Conservation (phyloP, 1,284 basidiomycete genomes). For the Cryptococcus neoformans region DNA sequence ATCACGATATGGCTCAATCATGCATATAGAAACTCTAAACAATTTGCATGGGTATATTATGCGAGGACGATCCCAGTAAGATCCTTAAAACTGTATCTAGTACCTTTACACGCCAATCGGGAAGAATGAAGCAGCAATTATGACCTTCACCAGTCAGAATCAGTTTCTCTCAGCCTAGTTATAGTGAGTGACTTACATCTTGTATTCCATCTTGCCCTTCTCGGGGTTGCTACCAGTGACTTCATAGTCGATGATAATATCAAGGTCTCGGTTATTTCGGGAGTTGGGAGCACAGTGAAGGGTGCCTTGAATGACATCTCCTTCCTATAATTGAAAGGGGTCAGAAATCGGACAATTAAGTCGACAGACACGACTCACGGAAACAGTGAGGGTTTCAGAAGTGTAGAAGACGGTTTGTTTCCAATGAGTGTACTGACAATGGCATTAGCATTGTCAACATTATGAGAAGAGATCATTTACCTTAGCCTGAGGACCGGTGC, state of each 20-base stretch:
- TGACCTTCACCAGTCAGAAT: slow-evolving; percentile 41
- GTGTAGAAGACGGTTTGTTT: slow-evolving; percentile 99
- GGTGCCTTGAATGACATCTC: slow-evolving; percentile 67
- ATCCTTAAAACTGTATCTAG: slow-evolving; percentile 7
- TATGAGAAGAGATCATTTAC: slow-evolving; percentile 17
- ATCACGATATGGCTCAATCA: not conserved
- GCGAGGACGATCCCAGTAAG: not conserved
- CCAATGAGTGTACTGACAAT: slow-evolving; percentile 79
- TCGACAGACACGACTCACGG: slow-evolving; percentile 29
- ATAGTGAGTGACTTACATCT: slow-evolving; percentile 48
- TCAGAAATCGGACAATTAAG: too few relatives aligned
- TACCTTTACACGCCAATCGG: slow-evolving; percentile 19
- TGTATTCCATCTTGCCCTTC: slow-evolving; percentile 49
- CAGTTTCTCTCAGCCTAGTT: slow-evolving; percentile 5
- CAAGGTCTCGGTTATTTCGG: slow-evolving; percentile 88
- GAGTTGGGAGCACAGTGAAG: slow-evolving; percentile 79
- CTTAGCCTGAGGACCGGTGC: slow-evolving; percentile 90
- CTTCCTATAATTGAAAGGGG: slow-evolving; percentile 47
- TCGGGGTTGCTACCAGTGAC: slow-evolving; percentile 46
- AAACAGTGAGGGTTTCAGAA: slow-evolving; percentile 60
- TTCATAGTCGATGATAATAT: slow-evolving; percentile 77
- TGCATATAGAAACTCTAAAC: slow-evolving; percentile 7
- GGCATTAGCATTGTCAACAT: too few relatives aligned
- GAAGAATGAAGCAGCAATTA: slow-evolving; percentile 16
- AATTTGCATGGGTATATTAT: slow-evolving; percentile 4